phyloP scores from a whole-genome alignment of 169 alveolate genomes.

The Plasmodium falciparum region DNA sequence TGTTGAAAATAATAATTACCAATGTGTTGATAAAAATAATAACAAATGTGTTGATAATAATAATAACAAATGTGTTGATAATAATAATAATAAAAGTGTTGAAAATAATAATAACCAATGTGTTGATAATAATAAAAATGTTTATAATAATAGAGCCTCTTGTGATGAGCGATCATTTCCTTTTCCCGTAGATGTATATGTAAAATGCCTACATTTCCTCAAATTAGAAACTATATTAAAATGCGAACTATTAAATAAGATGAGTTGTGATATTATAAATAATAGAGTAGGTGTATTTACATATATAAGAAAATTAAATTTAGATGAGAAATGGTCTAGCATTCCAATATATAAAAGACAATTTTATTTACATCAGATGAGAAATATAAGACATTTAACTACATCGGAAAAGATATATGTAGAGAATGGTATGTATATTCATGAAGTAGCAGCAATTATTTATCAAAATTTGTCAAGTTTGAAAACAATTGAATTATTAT shows the following conservation, averaged over 20 bases:
- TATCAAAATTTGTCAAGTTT: constrained; percentile 68
- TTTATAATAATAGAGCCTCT: not conserved
- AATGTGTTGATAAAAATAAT: not conserved
- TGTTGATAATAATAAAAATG: not conserved
- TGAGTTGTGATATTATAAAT: constrained; percentile 44
- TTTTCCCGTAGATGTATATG: constrained; percentile 45
- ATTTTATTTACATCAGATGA: constrained; percentile 72
- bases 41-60: not conserved
- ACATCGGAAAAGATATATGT: constrained; percentile 71
- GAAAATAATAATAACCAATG: not conserved
- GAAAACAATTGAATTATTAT: constrained; percentile 68
- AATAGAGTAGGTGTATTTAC: constrained; percentile 60
- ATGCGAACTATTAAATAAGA: constrained; percentile 45
- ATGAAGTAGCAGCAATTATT: constrained; percentile 76
- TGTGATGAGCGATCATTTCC: constrained; percentile 7
- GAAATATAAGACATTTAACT: constrained; percentile 45
- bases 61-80: not conserved
- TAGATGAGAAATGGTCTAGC: constrained; percentile 67
- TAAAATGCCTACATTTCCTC: constrained; percentile 47
- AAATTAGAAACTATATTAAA: constrained; percentile 46
- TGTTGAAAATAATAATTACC: not conserved
- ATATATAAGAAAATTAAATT: constrained; percentile 25
- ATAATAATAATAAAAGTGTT: not conserved
- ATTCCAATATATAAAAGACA: constrained; percentile 75
- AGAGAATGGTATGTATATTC: constrained; percentile 70